Percentiles rank a stretch among this genome's conserved stretches.
phyloP scores from a whole-genome alignment of 2,329 filamentous ascomycete species.

The Cladosporium sp. region DNA sequence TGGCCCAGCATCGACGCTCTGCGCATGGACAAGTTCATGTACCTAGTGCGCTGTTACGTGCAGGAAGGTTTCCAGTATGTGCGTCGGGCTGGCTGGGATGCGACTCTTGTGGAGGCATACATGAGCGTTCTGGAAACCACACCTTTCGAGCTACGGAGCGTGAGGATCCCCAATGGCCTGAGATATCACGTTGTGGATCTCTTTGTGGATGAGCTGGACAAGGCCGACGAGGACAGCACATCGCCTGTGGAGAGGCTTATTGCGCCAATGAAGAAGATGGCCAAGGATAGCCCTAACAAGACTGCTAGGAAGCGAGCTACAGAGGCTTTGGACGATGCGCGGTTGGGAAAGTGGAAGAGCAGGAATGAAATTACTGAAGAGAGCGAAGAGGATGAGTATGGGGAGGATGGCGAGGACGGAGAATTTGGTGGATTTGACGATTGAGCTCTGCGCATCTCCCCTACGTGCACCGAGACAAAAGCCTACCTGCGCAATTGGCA shows the following conservation, averaged over 20 bases:
- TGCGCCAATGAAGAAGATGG: constrained; percentile 57
- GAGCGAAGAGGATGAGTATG: constrained; percentile 41
- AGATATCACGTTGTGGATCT: constrained; percentile 86
- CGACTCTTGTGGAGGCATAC: constrained; percentile 44
- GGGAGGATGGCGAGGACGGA: constrained; percentile 24
- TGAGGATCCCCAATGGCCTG: constrained; percentile 75
- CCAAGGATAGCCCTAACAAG: constrained; percentile 63
- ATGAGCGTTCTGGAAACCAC: constrained; percentile 49
- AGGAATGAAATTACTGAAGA: constrained; percentile 41
- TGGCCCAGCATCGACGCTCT: constrained; percentile 53
- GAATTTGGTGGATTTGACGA: constrained; percentile 64
- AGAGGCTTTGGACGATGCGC: constrained; percentile 72
- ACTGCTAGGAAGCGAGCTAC: constrained; percentile 67
- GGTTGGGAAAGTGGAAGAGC: constrained; percentile 63
- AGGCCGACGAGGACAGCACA: constrained; percentile 55
- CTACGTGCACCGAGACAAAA: neutral
- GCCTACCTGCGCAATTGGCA: neutral
- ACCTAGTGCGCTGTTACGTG: constrained; percentile 77
- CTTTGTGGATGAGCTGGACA: constrained; percentile 86
- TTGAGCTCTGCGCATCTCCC: constrained; percentile 38
- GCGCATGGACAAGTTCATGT: constrained; percentile 85
- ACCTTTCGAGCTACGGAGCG: constrained; percentile 48
- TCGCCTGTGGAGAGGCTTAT: constrained; percentile 52
- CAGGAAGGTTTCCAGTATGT: constrained; percentile 63
- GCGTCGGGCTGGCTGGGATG: constrained; percentile 40